These are phyloP conservation scores for Wickerhamomyces bovis DNA, from an alignment of 805 yeast species.

Conservation along the genomic window DNA sequence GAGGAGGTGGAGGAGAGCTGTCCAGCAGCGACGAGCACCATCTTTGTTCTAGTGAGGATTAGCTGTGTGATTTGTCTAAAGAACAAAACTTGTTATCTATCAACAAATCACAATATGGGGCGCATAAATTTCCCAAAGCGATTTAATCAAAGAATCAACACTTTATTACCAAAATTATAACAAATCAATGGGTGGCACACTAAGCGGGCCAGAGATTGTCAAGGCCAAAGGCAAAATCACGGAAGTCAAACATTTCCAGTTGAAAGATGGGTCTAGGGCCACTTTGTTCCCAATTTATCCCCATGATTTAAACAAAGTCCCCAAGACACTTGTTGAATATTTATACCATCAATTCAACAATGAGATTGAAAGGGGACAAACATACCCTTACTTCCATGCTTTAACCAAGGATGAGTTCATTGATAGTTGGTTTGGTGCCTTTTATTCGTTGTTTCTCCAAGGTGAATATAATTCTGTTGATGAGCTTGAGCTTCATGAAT, in stretches of 20 bases:
- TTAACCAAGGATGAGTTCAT: constrained; percentile 44
- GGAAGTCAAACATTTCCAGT: constrained; percentile 31
- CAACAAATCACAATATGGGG: neutral
- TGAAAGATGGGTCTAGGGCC: constrained; percentile 41
- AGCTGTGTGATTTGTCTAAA: too few species aligned
- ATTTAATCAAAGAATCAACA: too few species aligned
- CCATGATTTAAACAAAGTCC: constrained; percentile 35
- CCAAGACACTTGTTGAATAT: constrained; percentile 40
- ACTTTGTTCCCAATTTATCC: constrained; percentile 58
- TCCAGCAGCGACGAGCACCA: constrained; percentile 73
- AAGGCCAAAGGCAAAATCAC: constrained; percentile 30
- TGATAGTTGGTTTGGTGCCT: constrained; percentile 63
- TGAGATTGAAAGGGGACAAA: constrained; percentile 66
- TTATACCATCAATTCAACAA: constrained; percentile 50
- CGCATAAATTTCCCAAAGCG: neutral
- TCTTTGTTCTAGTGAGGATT: too few species aligned
- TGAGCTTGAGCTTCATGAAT: neutral
- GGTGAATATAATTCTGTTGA: constrained; percentile 26
- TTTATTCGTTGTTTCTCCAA: constrained; percentile 55
- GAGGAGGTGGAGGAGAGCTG: constrained; percentile 75
- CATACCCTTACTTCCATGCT: constrained; percentile 57
- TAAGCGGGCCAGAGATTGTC: constrained; percentile 27
- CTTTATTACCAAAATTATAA: too few species aligned
- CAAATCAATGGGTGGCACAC: neutral
- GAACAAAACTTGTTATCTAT: too few species aligned